phyloP scores from a whole-genome alignment of 371 early-diverging fungal genomes.

The Vavraia culicis region DNA sequence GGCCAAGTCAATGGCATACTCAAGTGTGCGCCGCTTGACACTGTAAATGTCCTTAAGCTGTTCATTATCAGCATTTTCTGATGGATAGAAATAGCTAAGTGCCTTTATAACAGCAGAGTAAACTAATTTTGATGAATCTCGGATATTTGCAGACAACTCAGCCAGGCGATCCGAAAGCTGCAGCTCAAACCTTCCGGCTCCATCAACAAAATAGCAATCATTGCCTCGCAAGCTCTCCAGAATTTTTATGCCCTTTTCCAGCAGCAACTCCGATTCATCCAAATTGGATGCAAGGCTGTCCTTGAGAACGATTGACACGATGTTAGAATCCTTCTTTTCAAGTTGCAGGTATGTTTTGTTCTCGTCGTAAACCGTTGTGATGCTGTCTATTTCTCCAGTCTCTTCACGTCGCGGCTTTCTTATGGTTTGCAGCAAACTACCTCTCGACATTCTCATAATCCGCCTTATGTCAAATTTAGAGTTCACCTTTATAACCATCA shows the following conservation, averaged over 20 bases:
- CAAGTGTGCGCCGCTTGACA: constrained; percentile 29
- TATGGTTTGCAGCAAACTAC: constrained; percentile 22
- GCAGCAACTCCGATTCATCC: constrained; percentile 37
- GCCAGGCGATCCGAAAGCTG: constrained; percentile 3
- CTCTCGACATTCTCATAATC: constrained; percentile 33
- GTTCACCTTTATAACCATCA: constrained; percentile 33
- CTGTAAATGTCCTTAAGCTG: constrained; percentile 29
- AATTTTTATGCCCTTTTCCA: constrained; percentile 13
- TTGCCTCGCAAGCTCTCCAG: constrained; percentile 14
- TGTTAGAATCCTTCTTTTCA: constrained; percentile 8
- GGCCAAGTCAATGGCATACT: constrained; percentile 37
- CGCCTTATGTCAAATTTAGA: constrained; percentile 41
- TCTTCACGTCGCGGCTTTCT: constrained; percentile 9
- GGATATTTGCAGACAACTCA: constrained; percentile 10
- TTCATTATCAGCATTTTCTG: constrained; percentile 8
- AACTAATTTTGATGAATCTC: constrained; percentile 10
- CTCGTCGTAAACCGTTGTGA: constrained; percentile 15
- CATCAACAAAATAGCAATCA: constrained; percentile 15
- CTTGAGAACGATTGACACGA: constrained; percentile 36
- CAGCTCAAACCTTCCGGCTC: constrained; percentile 19
- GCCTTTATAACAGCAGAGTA: constrained; percentile 4
- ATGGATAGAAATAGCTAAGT: constrained; percentile 7
- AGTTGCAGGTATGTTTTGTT: constrained; percentile 27
- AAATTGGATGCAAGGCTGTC: constrained; percentile 26
- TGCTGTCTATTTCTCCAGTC: constrained; percentile 15